A percentile compares a stretch with the other conserved stretches of the same genome.
Evolutionary conservation across 2,329 filamentous ascomycete species (phyloP).

Genomic region (Fusarium domesticum): DNA sequence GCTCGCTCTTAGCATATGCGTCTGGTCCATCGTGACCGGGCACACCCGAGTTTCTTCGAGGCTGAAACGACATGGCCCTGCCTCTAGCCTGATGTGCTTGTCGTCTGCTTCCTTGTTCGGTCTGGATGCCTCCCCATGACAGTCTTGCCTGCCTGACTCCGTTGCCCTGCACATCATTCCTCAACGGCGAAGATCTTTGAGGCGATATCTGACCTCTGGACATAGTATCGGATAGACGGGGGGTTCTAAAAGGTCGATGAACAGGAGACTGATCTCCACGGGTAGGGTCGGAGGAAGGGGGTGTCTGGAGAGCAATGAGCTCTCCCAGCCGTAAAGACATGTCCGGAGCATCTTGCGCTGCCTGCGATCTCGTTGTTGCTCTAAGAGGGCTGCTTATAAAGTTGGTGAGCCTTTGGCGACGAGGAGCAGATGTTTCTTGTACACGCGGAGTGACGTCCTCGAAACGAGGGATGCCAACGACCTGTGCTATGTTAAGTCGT

Average conservation of each 20-base stretch:
- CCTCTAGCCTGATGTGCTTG: conserved; percentile 10
- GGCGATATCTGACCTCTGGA: conserved; percentile 6
- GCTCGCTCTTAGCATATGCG: conserved; percentile 10
- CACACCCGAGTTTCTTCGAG: conserved; percentile 5
- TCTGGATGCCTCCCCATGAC: conserved; percentile 7
- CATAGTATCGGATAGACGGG: not conserved
- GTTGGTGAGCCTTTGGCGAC: conserved; percentile 2
- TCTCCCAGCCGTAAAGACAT: not conserved
- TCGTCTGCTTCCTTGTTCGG: conserved; percentile 5
- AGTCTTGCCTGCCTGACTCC: conserved; percentile 14
- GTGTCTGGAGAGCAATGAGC: conserved; percentile 19
- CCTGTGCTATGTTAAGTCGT: not conserved
- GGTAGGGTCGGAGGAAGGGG: conserved; percentile 26
- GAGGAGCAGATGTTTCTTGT: conserved; percentile 2
- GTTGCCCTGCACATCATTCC: conserved; percentile 1
- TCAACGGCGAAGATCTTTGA: conserved; percentile 1
- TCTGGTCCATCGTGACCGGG: conserved; percentile 12
- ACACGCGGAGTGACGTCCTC: conserved; percentile 5
- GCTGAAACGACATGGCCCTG: conserved; percentile 6
- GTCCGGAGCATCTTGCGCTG: conserved; percentile 1
- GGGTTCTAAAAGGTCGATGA: not conserved
- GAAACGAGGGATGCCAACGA: conserved; percentile 1
- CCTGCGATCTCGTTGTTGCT: conserved; percentile 5
- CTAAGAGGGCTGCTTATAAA: conserved; percentile 9
- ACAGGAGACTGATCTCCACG: conserved; percentile 5